A percentile compares a stretch with the other conserved stretches of the same genome.
Evolutionary conservation across 2,329 filamentous ascomycete species (phyloP).

Genomic region (Ophiognomonia clavigignenti-juglandacearum): DNA sequence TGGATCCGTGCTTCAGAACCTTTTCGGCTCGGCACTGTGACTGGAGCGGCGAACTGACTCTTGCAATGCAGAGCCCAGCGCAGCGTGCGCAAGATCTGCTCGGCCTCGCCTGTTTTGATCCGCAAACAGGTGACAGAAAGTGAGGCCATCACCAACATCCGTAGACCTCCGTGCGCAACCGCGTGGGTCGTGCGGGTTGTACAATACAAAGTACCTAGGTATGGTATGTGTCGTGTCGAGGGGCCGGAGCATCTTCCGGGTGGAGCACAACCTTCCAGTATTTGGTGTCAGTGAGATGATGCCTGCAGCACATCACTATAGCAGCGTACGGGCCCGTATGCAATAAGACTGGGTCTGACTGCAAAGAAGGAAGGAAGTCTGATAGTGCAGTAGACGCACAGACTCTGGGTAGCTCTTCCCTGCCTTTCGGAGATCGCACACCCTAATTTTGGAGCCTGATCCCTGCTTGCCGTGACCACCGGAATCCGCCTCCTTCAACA

Average conservation of each 20-base stretch:
- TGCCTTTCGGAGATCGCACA: not conserved
- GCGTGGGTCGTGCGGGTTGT: too few relatives aligned
- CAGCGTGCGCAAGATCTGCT: not conserved
- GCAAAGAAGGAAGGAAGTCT: not conserved
- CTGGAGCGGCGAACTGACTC: not conserved
- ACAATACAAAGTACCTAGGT: too few relatives aligned
- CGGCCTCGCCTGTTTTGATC: too few relatives aligned
- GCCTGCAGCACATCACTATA: not conserved
- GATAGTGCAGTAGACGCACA: not conserved
- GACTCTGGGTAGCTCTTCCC: too few relatives aligned
- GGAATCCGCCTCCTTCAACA: not conserved
- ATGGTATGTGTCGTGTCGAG: too few relatives aligned
- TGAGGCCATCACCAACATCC: not conserved
- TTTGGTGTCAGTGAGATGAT: too few relatives aligned
- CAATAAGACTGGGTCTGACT: not conserved
- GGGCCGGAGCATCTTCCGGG: too few relatives aligned
- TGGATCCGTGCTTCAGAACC: constrained; percentile 10
- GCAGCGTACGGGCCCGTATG: not conserved
- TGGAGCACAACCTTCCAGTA: too few relatives aligned
- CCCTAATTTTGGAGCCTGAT: not conserved
- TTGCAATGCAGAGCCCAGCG: not conserved
- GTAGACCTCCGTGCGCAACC: too few relatives aligned
- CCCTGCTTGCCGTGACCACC: not conserved
- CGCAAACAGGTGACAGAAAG: too few relatives aligned
- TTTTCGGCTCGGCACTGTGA: not conserved